Evolutionary conservation across 2,329 filamentous ascomycete species (phyloP), one percentile per base, ranked within the genome.

Genomic region (Fusarium pilosicola): DNA sequence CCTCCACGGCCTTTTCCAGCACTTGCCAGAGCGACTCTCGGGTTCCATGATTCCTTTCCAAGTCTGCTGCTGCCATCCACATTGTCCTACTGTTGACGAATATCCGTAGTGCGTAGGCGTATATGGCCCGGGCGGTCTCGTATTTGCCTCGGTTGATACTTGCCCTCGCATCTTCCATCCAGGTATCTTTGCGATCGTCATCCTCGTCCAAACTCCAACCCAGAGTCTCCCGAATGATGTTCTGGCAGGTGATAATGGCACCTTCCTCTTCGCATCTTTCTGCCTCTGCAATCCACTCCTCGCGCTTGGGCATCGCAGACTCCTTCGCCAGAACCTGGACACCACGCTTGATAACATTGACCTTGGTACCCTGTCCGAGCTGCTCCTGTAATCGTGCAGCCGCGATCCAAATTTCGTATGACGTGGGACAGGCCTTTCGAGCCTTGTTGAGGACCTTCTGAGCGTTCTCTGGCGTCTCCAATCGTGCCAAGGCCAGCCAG

Each of bases 401-500:
- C 14, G 96, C 96, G 79, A 99, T 94, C 96, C 96, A 99, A 73
- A 99, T 94, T 79, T 98, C 95, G 83, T 96, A 90, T 34, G 95
- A 98, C 4, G 95, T 96, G 2, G 96, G 96, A 10, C 97, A 91
- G 5, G 96, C 95, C 84, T 97, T 97, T 73, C 96, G 93, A 38
- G 97, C 97, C 82, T 92, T 95, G 84, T 99, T 99, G 73, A 99
- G 88, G 45, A 99, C 95, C 79, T 96, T 94, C 80, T 97, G 96
- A 4, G 97, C 96, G 78, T 97, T 96, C 76, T 97, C 93, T 0
- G 95, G 94, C 0, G 91, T 93, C 82, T 98, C 96, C 2, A 99
- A 87, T 41, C 95, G 93, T 34, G 96, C 96, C 65, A 98, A 88
- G 4, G 96, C 96, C 51, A 99, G 88, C 96, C 96, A 99, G 4